Conservation (phyloP, 352 stramenopile genomes). For the Pythium pectinolyticum region DNA sequence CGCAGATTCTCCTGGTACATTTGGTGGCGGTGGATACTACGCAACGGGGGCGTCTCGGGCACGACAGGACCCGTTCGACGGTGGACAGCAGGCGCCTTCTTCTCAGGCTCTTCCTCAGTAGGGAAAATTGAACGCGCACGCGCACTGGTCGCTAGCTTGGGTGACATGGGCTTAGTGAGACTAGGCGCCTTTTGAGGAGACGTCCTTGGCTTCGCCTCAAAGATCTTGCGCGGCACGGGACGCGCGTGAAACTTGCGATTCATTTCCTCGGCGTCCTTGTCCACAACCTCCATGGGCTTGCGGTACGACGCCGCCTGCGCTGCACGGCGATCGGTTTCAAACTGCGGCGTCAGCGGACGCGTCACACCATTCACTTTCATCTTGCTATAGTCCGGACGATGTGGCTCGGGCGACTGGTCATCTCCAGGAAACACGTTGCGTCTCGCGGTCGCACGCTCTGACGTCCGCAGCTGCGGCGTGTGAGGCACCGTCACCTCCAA, state of each 20-base stretch:
- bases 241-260: conserved; percentile 76
- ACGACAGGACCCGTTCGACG: conserved; percentile 46
- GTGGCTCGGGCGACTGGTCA: conserved; percentile 5
- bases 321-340: conserved; percentile 64
- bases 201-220: conserved; percentile 38
- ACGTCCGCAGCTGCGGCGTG: conserved; percentile 30
- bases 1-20: conserved; percentile 74
- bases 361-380: conserved; percentile 33
- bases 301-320: conserved; percentile 46
- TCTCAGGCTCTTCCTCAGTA: conserved; percentile 27
- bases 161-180: conserved; percentile 44
- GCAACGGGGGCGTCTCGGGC: conserved; percentile 69
- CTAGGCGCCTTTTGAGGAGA: conserved; percentile 23
- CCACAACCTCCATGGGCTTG: conserved; percentile 52
- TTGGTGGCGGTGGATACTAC: conserved; percentile 68
- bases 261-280: conserved; percentile 74
- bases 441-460: conserved; percentile 25
- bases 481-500: conserved; percentile 31
- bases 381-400: conserved; percentile 24
- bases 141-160: conserved; percentile 46
- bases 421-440: conserved; percentile 21
- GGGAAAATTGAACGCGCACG: conserved; percentile 26
- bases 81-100: conserved; percentile 34
- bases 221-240: conserved; percentile 57
- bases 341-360: conserved; percentile 59